A percentile compares a stretch with the other conserved stretches of the same genome.
phyloP scores from a whole-genome alignment of 2,329 filamentous ascomycete genomes.

The Ceratocystis variospora region DNA sequence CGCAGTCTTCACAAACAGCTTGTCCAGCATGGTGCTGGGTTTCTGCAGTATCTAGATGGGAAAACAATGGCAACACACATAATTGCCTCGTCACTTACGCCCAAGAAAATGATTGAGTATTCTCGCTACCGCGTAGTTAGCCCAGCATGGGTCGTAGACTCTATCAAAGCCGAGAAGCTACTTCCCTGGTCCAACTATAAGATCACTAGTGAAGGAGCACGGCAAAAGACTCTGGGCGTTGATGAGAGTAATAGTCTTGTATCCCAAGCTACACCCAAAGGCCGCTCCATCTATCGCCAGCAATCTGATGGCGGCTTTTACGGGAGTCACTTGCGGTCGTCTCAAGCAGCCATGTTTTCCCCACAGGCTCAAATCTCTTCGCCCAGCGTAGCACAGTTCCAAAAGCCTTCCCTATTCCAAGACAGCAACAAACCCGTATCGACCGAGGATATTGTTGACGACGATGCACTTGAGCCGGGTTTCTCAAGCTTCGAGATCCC shows the following conservation, averaged over 20 bases:
- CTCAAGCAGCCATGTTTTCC: neutral
- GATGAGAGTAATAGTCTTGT: slow-evolving; percentile 43
- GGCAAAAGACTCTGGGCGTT: slow-evolving; percentile 61
- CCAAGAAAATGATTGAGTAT: slow-evolving; percentile 87
- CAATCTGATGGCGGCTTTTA: slow-evolving; percentile 79
- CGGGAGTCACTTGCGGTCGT: slow-evolving; percentile 48
- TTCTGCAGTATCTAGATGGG: slow-evolving; percentile 84
- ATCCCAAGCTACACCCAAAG: slow-evolving; percentile 48
- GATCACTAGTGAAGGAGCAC: slow-evolving; percentile 68
- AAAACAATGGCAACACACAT: slow-evolving; percentile 96
- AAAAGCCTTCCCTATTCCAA: slow-evolving; percentile 3
- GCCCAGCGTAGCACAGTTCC: slow-evolving; percentile 1
- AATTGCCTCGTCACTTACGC: slow-evolving; percentile 76
- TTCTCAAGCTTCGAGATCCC: slow-evolving; percentile 16
- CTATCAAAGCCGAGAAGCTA: slow-evolving; percentile 63
- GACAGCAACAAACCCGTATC: neutral
- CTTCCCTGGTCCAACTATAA: slow-evolving; percentile 78
- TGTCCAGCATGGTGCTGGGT: slow-evolving; percentile 85
- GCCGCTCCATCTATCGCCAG: slow-evolving; percentile 55
- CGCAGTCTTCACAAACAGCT: slow-evolving; percentile 62
- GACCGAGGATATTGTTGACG: slow-evolving; percentile 19
- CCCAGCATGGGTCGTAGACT: slow-evolving; percentile 88
- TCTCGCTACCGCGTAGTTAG: slow-evolving; percentile 80
- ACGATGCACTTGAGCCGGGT: slow-evolving; percentile 5
- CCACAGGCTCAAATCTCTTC: neutral